These are phyloP conservation scores for Pleurotus cornucopiae DNA, from an alignment of 768 basidiomycete species.

Conservation along the genomic window DNA sequence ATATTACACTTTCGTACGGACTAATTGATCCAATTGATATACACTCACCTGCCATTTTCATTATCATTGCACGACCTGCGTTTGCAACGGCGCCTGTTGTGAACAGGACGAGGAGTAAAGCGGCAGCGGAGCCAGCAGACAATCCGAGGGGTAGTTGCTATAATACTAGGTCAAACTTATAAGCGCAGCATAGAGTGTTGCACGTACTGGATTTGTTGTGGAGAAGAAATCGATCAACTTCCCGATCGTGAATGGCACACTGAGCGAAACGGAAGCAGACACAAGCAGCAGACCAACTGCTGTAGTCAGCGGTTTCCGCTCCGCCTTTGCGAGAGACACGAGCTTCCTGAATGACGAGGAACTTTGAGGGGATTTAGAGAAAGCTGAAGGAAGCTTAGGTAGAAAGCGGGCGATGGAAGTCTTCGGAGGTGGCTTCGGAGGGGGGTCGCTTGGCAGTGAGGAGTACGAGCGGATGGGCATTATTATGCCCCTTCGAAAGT, in stretches of 20 bases:
- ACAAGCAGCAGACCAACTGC: constrained; percentile 79
- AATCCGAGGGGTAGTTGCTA: constrained; percentile 80
- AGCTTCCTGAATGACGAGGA: constrained; percentile 73
- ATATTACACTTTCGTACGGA: background rate
- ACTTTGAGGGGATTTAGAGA: constrained; percentile 34
- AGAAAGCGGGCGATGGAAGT: constrained; percentile 18
- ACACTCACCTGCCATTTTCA: constrained; percentile 74
- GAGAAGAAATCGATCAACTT: constrained; percentile 94
- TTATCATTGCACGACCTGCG: constrained; percentile 75
- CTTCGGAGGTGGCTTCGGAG: constrained; percentile 8
- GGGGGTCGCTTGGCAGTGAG: background rate
- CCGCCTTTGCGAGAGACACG: constrained; percentile 73
- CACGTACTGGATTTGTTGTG: constrained; percentile 61
- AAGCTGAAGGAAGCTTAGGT: constrained; percentile 16
- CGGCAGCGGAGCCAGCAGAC: constrained; percentile 77
- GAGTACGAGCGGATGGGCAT: background rate
- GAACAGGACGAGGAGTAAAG: constrained; percentile 67
- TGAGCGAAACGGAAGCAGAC: constrained; percentile 90
- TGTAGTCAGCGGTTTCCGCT: constrained; percentile 67
- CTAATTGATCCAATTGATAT: background rate
- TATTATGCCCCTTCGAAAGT: background rate
- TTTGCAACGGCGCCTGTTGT: constrained; percentile 87
- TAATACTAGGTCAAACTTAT: background rate
- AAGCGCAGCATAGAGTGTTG: background rate
- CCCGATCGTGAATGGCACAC: constrained; percentile 89